Base-by-base conservation (phyloP, 257 asterid species). In the Ajuga chamaepitys region DNA sequence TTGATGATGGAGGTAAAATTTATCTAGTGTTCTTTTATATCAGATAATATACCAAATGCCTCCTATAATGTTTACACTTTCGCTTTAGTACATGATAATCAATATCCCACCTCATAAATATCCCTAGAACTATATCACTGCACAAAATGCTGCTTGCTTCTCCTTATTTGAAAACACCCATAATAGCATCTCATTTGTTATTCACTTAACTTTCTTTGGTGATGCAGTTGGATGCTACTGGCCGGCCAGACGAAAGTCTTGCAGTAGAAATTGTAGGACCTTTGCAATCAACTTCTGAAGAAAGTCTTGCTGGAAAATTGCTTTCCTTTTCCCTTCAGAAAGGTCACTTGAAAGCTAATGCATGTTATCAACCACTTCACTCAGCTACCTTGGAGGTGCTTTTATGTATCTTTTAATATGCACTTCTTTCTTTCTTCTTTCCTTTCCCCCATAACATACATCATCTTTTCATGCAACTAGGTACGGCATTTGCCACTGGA, bases 181-280 rank as follows among this genome's bases (percentile, higher is more conserved):
- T 20, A 24, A 16, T 42, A 28, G 16, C 57, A 6, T 70, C 57
- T 60, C 41, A 20, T 58, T 74, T 55, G 4, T 53, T 26, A 25
- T 52, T 51, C 14, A 2, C 2, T 28, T 0, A 13, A 18, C 30
- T 42, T 58, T 25, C 64, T 75, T 74, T 68, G 60, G 68, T 78
- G 74, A 55, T 76, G 81, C 88, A 94, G 99, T 86, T 94, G 85
- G 96, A 88, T 74, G 88, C 99, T 77, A 87, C 85, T 47, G 99
- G 99, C 26, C 79, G 99, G 69, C 96, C 99, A 60, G 99, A 94
- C 64, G 99, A 94, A 82, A 90, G 95, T 84, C 89, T 94, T 74
- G 77, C 87, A 56, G 67, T 94, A 63, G 99, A 94, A 82, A 42
- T 89, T 69, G 83, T 84, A 75, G 99, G 97, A 45, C 97, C 96